A percentile compares a stretch with the other conserved stretches of the same genome.
Evolutionary conservation across 139 green algal species (phyloP).

Genomic region (Astrephomene gubernaculifera): DNA sequence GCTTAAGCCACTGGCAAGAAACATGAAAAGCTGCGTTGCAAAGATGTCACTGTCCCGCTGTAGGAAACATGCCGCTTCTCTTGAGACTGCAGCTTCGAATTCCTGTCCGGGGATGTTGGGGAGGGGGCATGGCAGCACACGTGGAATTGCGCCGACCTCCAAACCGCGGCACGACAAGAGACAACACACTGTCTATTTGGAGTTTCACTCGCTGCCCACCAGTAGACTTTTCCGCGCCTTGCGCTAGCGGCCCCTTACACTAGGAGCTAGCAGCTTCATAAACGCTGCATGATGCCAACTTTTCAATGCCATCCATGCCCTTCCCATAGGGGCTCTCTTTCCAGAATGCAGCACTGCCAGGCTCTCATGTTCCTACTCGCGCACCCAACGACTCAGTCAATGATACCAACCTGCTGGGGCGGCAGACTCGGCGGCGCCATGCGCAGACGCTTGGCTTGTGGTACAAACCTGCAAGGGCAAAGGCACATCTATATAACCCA

Average conservation of each 20-base stretch:
- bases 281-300: background rate
- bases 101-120: background rate
- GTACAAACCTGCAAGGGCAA: background rate
- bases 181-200: no score
- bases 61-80: background rate
- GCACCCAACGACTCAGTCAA: no score
- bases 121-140: background rate
- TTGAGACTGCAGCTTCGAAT: background rate
- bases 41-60: background rate
- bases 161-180: no score
- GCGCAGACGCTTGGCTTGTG: background rate
- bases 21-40: background rate
- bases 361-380: background rate
- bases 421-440: background rate
- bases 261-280: background rate
- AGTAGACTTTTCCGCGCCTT: no score
- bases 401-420: background rate
- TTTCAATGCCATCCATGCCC: background rate
- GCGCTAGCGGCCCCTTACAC: no score
- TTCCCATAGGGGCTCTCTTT: background rate
- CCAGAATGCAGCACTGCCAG: background rate
- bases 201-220: no score
- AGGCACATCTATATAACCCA: no score
- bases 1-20: conserved; percentile 1
- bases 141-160: no score